Percentiles rank a stretch among this genome's conserved stretches.
Conservation (phyloP, 2,329 filamentous ascomycete genomes). For the Aspergillus fumigatus region DNA sequence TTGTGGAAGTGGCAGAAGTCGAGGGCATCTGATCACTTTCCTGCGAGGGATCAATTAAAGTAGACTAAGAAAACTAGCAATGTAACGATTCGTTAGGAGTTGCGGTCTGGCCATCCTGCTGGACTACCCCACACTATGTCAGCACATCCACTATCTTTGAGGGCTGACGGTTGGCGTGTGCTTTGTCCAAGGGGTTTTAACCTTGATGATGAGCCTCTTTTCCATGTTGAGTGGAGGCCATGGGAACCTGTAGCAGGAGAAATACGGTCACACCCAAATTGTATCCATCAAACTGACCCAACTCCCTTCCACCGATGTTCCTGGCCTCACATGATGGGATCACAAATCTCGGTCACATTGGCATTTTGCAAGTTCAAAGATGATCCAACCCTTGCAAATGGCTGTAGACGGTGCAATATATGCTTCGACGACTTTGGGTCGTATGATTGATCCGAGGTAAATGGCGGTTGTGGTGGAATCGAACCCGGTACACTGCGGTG, state of each 20-base stretch:
- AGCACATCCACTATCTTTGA: neutral
- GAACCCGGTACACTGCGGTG: neutral
- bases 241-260: neutral
- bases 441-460: neutral
- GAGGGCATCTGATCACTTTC: neutral
- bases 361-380: neutral
- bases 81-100: neutral
- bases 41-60: neutral
- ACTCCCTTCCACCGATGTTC: neutral
- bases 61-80: neutral
- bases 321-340: constrained; percentile 17
- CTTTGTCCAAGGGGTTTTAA: neutral
- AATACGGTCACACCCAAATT: neutral
- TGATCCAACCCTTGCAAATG: neutral
- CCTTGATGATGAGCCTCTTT: neutral
- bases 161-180: neutral
- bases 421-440: neutral
- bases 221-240: neutral
- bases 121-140: neutral
- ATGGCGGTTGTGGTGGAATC: neutral
- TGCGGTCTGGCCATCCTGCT: neutral
- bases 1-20: neutral
- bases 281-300: neutral
- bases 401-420: neutral
- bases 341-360: constrained; percentile 12